Base-by-base conservation (phyloP, 768 basidiomycete genomes). In the Albatrellus ellisii region DNA sequence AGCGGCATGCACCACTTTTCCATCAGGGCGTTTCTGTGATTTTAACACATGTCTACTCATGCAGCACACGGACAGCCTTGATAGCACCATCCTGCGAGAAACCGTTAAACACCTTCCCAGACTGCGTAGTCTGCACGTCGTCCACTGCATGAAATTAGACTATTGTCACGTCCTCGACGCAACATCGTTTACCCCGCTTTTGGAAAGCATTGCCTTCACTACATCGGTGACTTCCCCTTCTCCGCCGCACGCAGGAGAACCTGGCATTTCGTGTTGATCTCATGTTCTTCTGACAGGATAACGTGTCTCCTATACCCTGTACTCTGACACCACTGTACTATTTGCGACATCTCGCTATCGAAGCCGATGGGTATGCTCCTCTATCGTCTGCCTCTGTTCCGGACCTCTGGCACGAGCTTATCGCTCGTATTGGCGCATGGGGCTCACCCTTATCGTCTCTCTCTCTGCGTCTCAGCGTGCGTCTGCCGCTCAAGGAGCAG, bases 181-280 rank as follows among this genome's bases (percentile, higher is more conserved):
- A 17, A 56, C 70, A 9, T 44, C 54, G 5, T 46, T 72, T 36
- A 74, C 72, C 0, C 79, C 79, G 0, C 52, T 61, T 5, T 64
- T 86, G 9, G 70, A 73, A 48, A 75, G 67, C 43, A 62, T 86
- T 0, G 75, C 79, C 1, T 62, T 84, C 22, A 75, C 76, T 12
- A 66, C 69, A 33, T 67, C 69, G 44, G 80, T 83, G 43, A 45
- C 75, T 57, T 9, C 9, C 56, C 52, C 25, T 53, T 57, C 10
- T 52, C 55, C 25, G 9, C 42, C 5, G 14, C 20, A 26, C 45
- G 27, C 42, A 42, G n/a, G 46, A 61, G 6, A 15, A 12, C 44
- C 61, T 18, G 26, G n/a, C n/a, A n/a, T 17, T 35, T 35, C 17
- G 34, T 20, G 10, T 20, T 17, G 29, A 12, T 32, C 35, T 36